Evolutionary conservation across 306 rosid species (phyloP).

Genomic region (Prunus campanulata): DNA sequence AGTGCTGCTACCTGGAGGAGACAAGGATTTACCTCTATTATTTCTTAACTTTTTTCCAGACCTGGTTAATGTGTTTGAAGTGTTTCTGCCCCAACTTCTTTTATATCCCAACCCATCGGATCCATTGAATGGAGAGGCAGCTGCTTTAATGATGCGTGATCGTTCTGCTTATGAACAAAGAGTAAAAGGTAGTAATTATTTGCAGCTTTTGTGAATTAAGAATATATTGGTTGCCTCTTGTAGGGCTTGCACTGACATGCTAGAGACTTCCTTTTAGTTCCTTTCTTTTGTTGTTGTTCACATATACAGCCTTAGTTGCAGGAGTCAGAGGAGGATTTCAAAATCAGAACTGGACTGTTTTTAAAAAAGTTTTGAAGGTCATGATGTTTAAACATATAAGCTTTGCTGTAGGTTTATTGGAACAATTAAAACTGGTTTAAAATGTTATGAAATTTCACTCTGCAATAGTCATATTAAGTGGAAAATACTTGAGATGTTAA

Average conservation of each 20-base stretch:
- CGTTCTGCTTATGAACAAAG: constrained; percentile 63
- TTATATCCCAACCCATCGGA: constrained; percentile 87
- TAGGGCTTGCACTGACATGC: background rate
- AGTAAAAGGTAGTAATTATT: constrained; percentile 64
- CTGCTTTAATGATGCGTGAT: constrained; percentile 82
- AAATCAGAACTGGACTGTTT: constrained; percentile 1
- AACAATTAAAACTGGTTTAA: background rate
- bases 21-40: constrained; percentile 14
- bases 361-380: background rate
- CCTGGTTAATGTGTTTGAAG: constrained; percentile 81
- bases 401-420: background rate
- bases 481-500: background rate
- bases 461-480: background rate
- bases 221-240: background rate
- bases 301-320: background rate
- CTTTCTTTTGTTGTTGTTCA: background rate
- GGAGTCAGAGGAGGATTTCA: background rate
- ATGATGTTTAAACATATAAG: background rate
- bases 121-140: constrained; percentile 88
- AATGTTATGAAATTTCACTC: background rate
- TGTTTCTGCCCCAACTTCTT: constrained; percentile 93
- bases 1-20: constrained; percentile 12
- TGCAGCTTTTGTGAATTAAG: constrained; percentile 10
- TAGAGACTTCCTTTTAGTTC: background rate
- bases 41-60: constrained; percentile 38